These are phyloP conservation scores for Fusarium haematococcum DNA, from an alignment of 2,329 filamentous ascomycete species.

Conservation along the genomic window DNA sequence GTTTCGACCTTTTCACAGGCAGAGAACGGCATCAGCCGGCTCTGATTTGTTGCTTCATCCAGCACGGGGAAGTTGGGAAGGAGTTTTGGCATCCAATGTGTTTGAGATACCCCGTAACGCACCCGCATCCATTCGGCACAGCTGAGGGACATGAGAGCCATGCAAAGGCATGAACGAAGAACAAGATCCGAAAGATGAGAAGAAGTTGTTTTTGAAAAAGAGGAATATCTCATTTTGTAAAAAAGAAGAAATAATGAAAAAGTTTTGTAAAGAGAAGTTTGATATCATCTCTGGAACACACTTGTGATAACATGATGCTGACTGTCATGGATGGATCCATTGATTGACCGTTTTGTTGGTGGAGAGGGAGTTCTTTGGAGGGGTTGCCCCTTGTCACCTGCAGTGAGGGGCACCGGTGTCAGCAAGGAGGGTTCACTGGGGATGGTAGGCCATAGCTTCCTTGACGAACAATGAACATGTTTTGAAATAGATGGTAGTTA, in stretches of 20 bases:
- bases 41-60: conserved; percentile 27
- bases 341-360: not conserved
- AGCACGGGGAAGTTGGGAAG: conserved; percentile 35
- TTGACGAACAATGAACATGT: not conserved
- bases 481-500: not conserved
- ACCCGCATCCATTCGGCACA: conserved; percentile 10
- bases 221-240: conserved; percentile 3
- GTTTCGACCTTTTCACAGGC: conserved; percentile 4
- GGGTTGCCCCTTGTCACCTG: not conserved
- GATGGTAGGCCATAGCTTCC: not conserved
- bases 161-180: conserved; percentile 19
- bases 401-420: not conserved
- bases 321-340: not conserved
- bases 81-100: conserved; percentile 25
- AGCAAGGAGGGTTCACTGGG: not conserved
- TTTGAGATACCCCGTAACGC: conserved; percentile 40
- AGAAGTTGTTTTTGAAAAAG: conserved; percentile 17
- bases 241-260: conserved; percentile 32
- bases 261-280: conserved; percentile 14
- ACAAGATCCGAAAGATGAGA: conserved; percentile 22
- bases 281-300: not conserved
- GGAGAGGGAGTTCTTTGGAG: not conserved
- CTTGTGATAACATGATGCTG: not conserved
- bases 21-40: conserved; percentile 5
- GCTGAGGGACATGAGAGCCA: conserved; percentile 20